Evolutionary conservation across 208 protist species (phyloP), one percentile per base, ranked within the genome.

Genomic region (Leptomonas seymouri): DNA sequence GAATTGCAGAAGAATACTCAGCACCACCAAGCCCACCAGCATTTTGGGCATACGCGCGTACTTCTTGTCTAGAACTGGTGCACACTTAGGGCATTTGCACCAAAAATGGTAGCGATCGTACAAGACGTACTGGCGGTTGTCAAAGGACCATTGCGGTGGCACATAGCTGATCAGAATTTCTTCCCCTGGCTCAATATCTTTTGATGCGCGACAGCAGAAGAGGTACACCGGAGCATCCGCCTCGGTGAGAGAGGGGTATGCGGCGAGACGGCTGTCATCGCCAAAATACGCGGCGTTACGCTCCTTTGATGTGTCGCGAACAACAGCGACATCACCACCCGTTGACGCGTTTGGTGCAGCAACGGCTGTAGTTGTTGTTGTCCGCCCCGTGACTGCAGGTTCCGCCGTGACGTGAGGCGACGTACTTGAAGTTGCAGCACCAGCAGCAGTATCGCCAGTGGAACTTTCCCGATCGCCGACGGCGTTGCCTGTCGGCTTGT

Each of bases 41-140:
- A 88, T 23, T 28, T 76, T 63, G 1, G 91, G 85, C 30, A 84
- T 63, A 9, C 72, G 77, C 2, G 83, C 71, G 71, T 93, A 94
- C 71, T 82, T 81, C 46, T 67, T 67, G 51, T 94, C 87, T 18
- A 94, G 49, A 31, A 74, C 81, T 0, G 88, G 87, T 6, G 91
- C 71, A 51, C 91, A 96, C 60, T 87, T 89, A 39, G 88, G 85
- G 74, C 91, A 96, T 61, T 93, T 93, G 76, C 91, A 96, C 85
- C 88, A 92, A 53, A 96, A 96, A 23, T 77, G 79, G 73, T 96
- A 96, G 58, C 88, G 91, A 58, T 96, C 91, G 79, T 94, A 89
- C 41, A 96, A 72, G n/a, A 96, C 91, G 70, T 96, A 90, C 76
- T 96, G 91, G 25, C 91, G 86, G 67, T 93, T 90, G 71, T 96